Base-by-base conservation (phyloP, 1,284 basidiomycete species). In the Ustilago shanxiensis region DNA sequence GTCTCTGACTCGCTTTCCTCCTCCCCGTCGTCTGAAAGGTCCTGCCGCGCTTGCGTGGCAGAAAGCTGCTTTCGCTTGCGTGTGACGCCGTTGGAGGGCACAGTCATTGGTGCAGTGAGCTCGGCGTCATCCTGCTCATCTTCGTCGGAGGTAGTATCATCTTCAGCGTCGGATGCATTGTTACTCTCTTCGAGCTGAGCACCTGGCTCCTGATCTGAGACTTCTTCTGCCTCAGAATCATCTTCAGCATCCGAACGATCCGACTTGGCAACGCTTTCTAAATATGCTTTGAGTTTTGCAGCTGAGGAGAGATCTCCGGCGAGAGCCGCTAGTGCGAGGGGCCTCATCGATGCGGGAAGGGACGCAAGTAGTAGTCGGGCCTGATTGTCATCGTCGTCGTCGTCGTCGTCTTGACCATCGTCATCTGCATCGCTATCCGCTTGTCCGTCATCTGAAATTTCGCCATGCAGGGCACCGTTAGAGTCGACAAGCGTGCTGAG, bases 51-150 rank as follows among this genome's bases (percentile, higher is more conserved):
- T 16, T 60, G 53, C 14, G 65, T 44, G 2, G 31, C 29, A 8
- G 60, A 56, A 18, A 41, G 22, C 20, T 58, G 28, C 49, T 64
- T 72, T 37, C 70, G 70, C 35, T 72, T 72, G 39, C 53, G 64
- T 3, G 54, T 44, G 18, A 39, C 24, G 2, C 60, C 65, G 13
- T 72, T 64, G 4, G 64, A 47, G 7, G 41, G 18, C 13, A 55
- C 47, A n/a, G 18, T n/a, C 16, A 13, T 22, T 13, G 49, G 14
- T n/a, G 37, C 28, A 4, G 39, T 10, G 33, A 41, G 16, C 22
- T 28, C 49, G n/a, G 29, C 64, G 10, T 26, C 2, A 16, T 55
- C 24, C 1, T 51, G 13, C 3, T 53, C 50, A 16, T 63, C 52
- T 7, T 52, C 39, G n/a, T 63, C 64, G 7, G 70, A 72, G 6